Evolutionary conservation across 139 green algal genomes (phyloP).

Genomic region (Chlamydomonas asymmetrica): DNA sequence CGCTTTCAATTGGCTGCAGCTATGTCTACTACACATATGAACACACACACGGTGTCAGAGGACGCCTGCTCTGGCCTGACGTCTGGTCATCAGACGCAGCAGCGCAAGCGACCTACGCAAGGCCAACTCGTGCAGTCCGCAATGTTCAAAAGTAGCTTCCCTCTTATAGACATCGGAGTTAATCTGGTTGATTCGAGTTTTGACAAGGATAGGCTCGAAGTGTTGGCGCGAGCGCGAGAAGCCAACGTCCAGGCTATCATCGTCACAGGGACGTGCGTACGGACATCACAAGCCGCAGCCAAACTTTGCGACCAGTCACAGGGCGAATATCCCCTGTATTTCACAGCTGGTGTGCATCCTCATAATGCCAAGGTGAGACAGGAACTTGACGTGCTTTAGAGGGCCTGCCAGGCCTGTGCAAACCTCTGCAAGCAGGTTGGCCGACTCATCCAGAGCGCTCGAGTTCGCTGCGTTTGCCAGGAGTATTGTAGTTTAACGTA

Average conservation of each 20-base stretch:
- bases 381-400: too few relatives aligned
- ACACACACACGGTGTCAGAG: too few relatives aligned
- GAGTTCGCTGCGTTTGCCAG: background rate
- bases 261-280: slow-evolving; percentile 55
- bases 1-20: too few relatives aligned
- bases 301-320: slow-evolving; percentile 29
- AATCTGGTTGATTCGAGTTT: slow-evolving; percentile 55
- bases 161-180: slow-evolving; percentile 65
- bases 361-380: slow-evolving; percentile 75
- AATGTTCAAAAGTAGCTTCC: slow-evolving; percentile 11
- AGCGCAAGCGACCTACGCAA: background rate
- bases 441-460: too few relatives aligned
- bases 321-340: slow-evolving; percentile 50
- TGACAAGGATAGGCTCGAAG: slow-evolving; percentile 52
- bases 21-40: too few relatives aligned
- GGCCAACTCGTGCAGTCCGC: slow-evolving; percentile 45
- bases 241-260: slow-evolving; percentile 42
- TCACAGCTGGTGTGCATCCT: slow-evolving; percentile 77
- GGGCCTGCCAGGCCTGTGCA: too few relatives aligned
- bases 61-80: background rate
- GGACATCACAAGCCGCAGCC: slow-evolving; percentile 31
- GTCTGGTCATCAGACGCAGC: background rate
- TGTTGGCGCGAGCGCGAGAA: slow-evolving; percentile 49
- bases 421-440: too few relatives aligned
- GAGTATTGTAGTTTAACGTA: too few relatives aligned